phyloP scores from a whole-genome alignment of 305 asterid species.

The Striga hermonthica region DNA sequence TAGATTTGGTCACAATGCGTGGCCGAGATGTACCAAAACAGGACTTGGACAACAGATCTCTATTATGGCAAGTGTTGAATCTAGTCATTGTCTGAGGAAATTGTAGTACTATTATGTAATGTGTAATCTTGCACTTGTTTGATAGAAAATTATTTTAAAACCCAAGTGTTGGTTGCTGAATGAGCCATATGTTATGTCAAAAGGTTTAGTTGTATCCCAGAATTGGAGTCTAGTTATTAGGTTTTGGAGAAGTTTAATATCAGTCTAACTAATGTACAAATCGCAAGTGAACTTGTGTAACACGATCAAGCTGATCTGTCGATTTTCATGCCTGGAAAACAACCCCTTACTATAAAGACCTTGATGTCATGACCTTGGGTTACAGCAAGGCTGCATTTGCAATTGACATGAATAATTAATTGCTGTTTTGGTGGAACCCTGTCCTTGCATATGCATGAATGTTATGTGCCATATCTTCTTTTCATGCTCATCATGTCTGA shows the following conservation, averaged over 20 bases:
- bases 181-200: background rate
- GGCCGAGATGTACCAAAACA: constrained; percentile 99
- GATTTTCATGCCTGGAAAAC: background rate
- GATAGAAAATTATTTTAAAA: background rate
- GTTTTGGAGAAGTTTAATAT: too few species aligned
- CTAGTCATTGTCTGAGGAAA: background rate
- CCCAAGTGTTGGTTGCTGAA: background rate
- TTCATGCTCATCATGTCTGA: background rate
- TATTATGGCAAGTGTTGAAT: constrained; percentile 68
- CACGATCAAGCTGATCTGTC: background rate
- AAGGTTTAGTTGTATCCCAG: background rate
- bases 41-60: constrained; percentile 94
- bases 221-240: too few species aligned
- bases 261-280: background rate
- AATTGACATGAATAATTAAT: background rate
- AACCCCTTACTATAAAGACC: background rate
- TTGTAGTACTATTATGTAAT: background rate
- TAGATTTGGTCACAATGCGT: constrained; percentile 97
- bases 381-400: constrained; percentile 1
- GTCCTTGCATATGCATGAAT: background rate
- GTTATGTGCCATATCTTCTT: background rate
- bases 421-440: background rate
- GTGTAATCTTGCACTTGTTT: background rate
- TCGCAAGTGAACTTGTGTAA: background rate
- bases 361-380: background rate